Evolutionary conservation across 2,329 filamentous ascomycete genomes (phyloP).

Genomic region (Fusarium gaditjirri): DNA sequence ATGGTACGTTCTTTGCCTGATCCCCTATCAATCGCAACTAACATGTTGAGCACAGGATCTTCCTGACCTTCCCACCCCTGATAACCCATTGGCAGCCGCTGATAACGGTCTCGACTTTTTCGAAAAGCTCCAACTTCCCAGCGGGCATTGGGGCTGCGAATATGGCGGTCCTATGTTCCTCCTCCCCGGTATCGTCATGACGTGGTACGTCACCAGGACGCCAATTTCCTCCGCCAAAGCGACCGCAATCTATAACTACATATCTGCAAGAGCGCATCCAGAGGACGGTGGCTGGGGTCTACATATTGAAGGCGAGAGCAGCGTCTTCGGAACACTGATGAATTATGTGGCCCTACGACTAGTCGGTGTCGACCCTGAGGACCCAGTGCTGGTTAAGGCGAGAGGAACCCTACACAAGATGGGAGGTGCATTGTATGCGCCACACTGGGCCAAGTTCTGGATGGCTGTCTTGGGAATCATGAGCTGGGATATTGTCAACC

Average conservation of each 20-base stretch:
- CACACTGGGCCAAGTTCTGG: constrained; percentile 99
- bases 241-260: constrained; percentile 91
- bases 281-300: constrained; percentile 97
- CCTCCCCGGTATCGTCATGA: constrained; percentile 83
- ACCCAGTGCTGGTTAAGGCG: constrained; percentile 86
- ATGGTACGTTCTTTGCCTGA: constrained; percentile 65
- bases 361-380: constrained; percentile 83
- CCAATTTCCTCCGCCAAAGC: constrained; percentile 82
- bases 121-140: constrained; percentile 85
- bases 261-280: constrained; percentile 85
- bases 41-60: constrained; percentile 66
- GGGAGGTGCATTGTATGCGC: constrained; percentile 83
- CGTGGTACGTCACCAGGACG: constrained; percentile 90
- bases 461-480: constrained; percentile 84
- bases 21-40: constrained; percentile 6
- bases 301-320: constrained; percentile 93
- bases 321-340: constrained; percentile 88
- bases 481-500: constrained; percentile 93
- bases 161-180: constrained; percentile 99
- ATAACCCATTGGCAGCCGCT: constrained; percentile 79
- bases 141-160: constrained; percentile 96
- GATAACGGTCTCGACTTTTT: constrained; percentile 89
- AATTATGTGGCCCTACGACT: constrained; percentile 87
- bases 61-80: constrained; percentile 75
- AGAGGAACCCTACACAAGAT: constrained; percentile 83